Conservation (phyloP, 2,329 filamentous ascomycete species). For the Penicillium sumatraense region DNA sequence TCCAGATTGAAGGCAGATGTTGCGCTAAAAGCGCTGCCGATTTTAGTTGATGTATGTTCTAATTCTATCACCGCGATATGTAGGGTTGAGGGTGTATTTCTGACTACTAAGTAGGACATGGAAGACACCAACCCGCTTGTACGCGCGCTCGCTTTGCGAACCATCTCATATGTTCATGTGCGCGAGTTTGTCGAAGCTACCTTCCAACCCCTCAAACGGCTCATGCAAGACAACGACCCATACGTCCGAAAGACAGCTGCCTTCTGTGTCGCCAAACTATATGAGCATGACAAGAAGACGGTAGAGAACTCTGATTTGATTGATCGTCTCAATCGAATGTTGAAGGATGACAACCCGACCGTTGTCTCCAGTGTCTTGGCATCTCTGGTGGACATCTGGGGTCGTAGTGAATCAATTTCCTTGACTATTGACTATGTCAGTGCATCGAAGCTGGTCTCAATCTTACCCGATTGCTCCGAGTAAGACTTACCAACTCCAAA, state of each 20-base stretch:
- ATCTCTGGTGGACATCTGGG: constrained; percentile 96
- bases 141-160: constrained; percentile 86
- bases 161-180: constrained; percentile 97
- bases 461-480: constrained; percentile 96
- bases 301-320: constrained; percentile 93
- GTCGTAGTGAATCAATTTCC: constrained; percentile 94
- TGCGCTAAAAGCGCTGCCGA: constrained; percentile 88
- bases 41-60: constrained; percentile 72
- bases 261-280: constrained; percentile 95
- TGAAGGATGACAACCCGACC: constrained; percentile 95
- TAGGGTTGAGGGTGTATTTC: constrained; percentile 6
- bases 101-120: constrained; percentile 70
- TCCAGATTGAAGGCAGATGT: constrained; percentile 92
- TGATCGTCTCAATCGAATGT: constrained; percentile 83
- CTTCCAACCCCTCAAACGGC: constrained; percentile 77
- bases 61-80: neutral
- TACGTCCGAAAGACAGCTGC: constrained; percentile 98
- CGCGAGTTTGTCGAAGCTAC: constrained; percentile 93
- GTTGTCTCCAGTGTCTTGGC: constrained; percentile 94
- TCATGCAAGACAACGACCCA: constrained; percentile 85
- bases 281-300: constrained; percentile 90
- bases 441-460: constrained; percentile 97
- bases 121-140: constrained; percentile 91
- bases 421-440: constrained; percentile 97
- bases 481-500: constrained; percentile 50